Percentiles rank a stretch among this genome's conserved stretches.
Evolutionary conservation across 2,329 filamentous ascomycete genomes (phyloP).

Genomic region (Calonectria ilicicola): DNA sequence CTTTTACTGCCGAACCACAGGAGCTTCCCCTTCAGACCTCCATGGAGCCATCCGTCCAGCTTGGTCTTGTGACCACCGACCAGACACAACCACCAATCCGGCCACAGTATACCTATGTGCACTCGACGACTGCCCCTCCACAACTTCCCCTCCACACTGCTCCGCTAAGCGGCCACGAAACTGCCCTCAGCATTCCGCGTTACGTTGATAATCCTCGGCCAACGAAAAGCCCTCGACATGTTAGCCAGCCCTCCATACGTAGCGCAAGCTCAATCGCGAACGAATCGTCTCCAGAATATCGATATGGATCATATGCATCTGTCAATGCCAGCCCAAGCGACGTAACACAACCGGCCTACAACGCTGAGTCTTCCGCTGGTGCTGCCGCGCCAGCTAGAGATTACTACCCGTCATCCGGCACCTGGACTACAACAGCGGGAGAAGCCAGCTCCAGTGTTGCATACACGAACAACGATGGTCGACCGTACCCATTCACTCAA

Average conservation of each 20-base stretch:
- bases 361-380: constrained; percentile 45
- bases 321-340: constrained; percentile 47
- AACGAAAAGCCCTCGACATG: constrained; percentile 67
- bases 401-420: constrained; percentile 64
- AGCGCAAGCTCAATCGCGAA: constrained; percentile 61
- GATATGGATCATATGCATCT: constrained; percentile 61
- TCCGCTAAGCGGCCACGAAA: constrained; percentile 53
- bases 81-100: constrained; percentile 61
- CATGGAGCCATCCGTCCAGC: constrained; percentile 64
- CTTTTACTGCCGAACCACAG: constrained; percentile 63
- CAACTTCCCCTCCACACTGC: constrained; percentile 59
- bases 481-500: constrained; percentile 61
- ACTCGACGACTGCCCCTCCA: constrained; percentile 61
- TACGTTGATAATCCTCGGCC: constrained; percentile 70
- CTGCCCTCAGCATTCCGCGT: constrained; percentile 64
- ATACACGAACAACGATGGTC: constrained; percentile 59
- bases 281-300: constrained; percentile 66
- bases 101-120: constrained; percentile 67
- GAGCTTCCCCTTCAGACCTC: constrained; percentile 66
- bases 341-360: constrained; percentile 46
- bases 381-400: constrained; percentile 54
- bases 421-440: constrained; percentile 64
- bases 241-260: constrained; percentile 65
- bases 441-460: constrained; percentile 58
- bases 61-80: constrained; percentile 63